Evolutionary conservation across 208 protist genomes (phyloP).

Genomic region (Acanthamoeba sp.): DNA sequence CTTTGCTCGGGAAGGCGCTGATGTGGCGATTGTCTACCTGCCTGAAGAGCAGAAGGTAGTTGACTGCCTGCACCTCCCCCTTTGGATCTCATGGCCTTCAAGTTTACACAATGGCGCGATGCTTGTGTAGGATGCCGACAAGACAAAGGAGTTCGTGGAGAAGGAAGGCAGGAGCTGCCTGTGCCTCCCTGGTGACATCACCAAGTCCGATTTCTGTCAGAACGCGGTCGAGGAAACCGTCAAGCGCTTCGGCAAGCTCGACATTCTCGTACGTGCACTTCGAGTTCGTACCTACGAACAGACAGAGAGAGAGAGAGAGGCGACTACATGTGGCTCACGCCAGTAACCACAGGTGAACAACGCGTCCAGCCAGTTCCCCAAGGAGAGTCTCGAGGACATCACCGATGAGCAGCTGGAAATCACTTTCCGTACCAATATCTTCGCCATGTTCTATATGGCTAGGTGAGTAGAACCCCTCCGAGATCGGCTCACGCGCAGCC

Average conservation of each 20-base stretch:
- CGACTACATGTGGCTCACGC: background rate
- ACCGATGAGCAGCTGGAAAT: conserved; percentile 79
- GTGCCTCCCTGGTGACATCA: conserved; percentile 80
- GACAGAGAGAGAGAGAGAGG: too few species aligned
- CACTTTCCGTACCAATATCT: conserved; percentile 86
- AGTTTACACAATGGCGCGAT: too few species aligned
- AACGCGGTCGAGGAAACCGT: conserved; percentile 76
- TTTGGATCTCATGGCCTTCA: too few species aligned
- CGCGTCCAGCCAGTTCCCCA: conserved; percentile 67
- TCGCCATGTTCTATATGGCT: conserved; percentile 82
- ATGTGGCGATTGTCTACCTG: conserved; percentile 84
- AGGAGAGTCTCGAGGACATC: conserved; percentile 80
- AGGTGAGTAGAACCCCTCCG: too few species aligned
- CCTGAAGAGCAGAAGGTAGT: conserved; percentile 61
- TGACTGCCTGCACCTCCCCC: background rate
- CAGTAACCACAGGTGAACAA: conserved; percentile 80
- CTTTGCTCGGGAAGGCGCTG: conserved; percentile 84
- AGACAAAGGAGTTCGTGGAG: conserved; percentile 82
- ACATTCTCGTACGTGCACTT: conserved; percentile 63
- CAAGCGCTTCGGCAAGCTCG: conserved; percentile 75
- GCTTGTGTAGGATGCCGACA: conserved; percentile 83
- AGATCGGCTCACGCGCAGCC: too few species aligned
- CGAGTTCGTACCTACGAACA: too few species aligned
- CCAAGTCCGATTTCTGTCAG: conserved; percentile 76
- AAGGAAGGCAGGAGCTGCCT: conserved; percentile 80